Conservation (phyloP, 768 basidiomycete genomes). For the Suillus plorans region DNA sequence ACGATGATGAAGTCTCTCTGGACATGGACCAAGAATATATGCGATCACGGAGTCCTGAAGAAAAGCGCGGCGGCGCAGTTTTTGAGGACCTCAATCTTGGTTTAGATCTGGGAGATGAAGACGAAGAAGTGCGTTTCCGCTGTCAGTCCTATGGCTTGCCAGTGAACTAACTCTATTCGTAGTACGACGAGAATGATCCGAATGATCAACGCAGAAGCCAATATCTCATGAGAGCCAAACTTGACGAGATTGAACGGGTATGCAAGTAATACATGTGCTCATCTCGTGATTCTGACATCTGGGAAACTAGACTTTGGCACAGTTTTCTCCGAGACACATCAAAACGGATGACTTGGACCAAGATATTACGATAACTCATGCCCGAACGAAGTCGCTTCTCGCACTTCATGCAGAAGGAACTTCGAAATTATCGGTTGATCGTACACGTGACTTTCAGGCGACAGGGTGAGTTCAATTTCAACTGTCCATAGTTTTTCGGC, state of each 20-base stretch:
- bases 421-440: constrained; percentile 2
- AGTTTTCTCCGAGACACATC: constrained; percentile 58
- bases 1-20: constrained; percentile 20
- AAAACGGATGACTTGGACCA: constrained; percentile 21
- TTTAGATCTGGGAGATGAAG: constrained; percentile 39
- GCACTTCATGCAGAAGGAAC: constrained; percentile 6
- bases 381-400: constrained; percentile 12
- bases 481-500: neutral
- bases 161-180: constrained; percentile 12
- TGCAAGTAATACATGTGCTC: constrained; percentile 16
- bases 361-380: constrained; percentile 21
- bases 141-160: constrained; percentile 10
- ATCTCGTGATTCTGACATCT: constrained; percentile 15
- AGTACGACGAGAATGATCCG: constrained; percentile 73
- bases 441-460: neutral
- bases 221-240: constrained; percentile 66
- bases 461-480: constrained; percentile 1
- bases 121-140: constrained; percentile 38
- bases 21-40: constrained; percentile 30
- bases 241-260: constrained; percentile 80
- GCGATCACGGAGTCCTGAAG: constrained; percentile 36
- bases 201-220: constrained; percentile 77
- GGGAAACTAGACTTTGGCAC: constrained; percentile 54
- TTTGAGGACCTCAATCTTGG: constrained; percentile 49
- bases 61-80: constrained; percentile 45